Conservation (phyloP, 2,329 filamentous ascomycete genomes). For the Phialocephala subalpina region DNA sequence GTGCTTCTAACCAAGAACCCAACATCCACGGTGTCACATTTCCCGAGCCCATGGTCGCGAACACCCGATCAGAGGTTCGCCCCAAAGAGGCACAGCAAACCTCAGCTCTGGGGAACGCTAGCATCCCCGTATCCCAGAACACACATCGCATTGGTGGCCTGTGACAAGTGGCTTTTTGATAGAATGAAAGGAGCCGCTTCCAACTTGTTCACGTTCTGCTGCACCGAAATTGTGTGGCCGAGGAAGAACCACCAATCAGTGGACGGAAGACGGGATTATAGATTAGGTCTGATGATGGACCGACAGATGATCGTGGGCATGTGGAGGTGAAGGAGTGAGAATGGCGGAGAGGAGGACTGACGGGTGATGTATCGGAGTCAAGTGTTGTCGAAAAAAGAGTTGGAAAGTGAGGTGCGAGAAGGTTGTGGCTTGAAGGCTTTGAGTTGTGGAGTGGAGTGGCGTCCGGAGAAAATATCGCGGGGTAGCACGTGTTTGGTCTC, state of each 20-base stretch:
- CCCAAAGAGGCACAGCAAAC: no score
- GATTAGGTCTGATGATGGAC: conserved; percentile 1
- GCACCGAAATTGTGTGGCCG: background rate
- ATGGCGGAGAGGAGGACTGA: background rate
- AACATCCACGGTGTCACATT: no score
- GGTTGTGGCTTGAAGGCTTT: background rate
- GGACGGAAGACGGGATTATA: background rate
- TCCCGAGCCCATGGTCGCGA: no score
- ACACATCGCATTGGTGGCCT: background rate
- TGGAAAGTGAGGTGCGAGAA: background rate
- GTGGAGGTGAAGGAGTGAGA: background rate
- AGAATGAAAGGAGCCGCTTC: background rate
- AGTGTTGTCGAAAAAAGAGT: background rate
- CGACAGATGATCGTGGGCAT: background rate
- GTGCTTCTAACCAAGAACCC: no score
- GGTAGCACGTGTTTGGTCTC: background rate
- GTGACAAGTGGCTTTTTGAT: background rate
- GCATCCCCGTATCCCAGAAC: no score
- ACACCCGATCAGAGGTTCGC: no score
- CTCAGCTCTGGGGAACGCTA: no score
- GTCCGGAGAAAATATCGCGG: background rate
- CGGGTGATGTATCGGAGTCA: background rate
- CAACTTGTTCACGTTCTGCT: background rate
- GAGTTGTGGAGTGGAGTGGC: background rate
- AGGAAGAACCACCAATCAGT: conserved; percentile 7